Evolutionary conservation across 1,284 basidiomycete species (phyloP).

Genomic region (Ceratobasidium papillatum): DNA sequence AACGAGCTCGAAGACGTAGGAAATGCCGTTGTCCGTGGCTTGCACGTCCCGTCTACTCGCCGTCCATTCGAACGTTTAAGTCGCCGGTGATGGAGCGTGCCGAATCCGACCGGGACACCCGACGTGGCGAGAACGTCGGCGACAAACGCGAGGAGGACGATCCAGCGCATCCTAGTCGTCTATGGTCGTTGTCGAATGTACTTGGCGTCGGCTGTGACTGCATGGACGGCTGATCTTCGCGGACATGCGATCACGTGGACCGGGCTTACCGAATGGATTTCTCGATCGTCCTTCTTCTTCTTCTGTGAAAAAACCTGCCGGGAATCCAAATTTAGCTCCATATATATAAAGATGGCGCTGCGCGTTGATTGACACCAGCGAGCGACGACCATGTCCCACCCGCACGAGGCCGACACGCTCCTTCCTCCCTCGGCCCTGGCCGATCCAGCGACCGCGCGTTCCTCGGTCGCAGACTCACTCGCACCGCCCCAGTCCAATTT

Average conservation of each 20-base stretch:
- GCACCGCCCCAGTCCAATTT: conserved; percentile 2
- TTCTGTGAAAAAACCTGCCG: not conserved
- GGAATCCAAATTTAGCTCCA: conserved; percentile 27
- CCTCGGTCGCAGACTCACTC: conserved; percentile 31
- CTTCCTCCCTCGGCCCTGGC: conserved; percentile 13
- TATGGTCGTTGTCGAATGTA: not conserved
- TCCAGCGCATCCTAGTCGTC: conserved; percentile 13
- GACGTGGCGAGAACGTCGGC: conserved; percentile 23
- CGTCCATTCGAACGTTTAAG: conserved; percentile 20
- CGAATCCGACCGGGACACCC: conserved; percentile 7
- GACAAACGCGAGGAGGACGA: conserved; percentile 23
- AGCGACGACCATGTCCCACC: conserved; percentile 30
- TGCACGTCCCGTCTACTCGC: conserved; percentile 13
- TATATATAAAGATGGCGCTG: not conserved
- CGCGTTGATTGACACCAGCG: not conserved
- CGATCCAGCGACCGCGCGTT: conserved; percentile 20
- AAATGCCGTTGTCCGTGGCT: conserved; percentile 6
- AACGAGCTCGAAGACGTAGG: conserved; percentile 10
- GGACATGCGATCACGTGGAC: not conserved
- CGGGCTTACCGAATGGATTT: not conserved
- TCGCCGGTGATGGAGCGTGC: conserved; percentile 24
- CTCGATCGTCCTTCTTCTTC: not conserved
- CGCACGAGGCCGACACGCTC: conserved; percentile 18
- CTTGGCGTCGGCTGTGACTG: not conserved
- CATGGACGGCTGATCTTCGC: conserved; percentile 14